Base-by-base conservation (phyloP, 306 rosid genomes). In the Oxytropis ochrocephala region DNA sequence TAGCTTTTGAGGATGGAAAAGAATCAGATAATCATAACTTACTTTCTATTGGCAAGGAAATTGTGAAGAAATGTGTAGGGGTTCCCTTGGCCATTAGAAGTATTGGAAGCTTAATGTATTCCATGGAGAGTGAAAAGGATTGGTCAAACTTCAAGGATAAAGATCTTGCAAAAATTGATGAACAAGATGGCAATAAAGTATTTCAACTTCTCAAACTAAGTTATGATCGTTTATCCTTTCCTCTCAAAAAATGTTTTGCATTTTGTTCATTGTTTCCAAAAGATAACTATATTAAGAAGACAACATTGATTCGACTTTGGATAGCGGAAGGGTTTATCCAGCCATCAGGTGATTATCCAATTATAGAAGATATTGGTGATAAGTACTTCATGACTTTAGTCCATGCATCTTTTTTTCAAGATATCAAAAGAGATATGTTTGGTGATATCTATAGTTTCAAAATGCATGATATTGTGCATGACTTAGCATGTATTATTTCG, bases 201-300 rank as follows among this genome's bases (percentile, higher is more conserved):
- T 2, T 72, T n/a, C 29, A 11, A n/a, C 14, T 30, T 1, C 11
- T 43, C 49, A 43, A 43, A 43, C 49, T 10, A 0, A 43, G 49
- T 43, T 43, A 43, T 3, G 16, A 33, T 56, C 13, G 35, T 3
- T 33, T 75, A 3, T 18, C 74, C 0, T 32, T 32, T 7, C 42
- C 38, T 2, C 8, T 66, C 5, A 75, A 66, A 8, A n/a, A n/a
- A n/a, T n/a, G n/a, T n/a, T n/a, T n/a, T n/a, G n/a, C n/a, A n/a
- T n/a, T n/a, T n/a, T n/a, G 79, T 32, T 55, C 54, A 3, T 7
- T 75, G 7, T 67, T 75, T 57, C 62, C 79, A 5, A 75, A 67
- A 32, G 62, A 48, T 43, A 35, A 3, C 11, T 0, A 0, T 0
- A 27, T 75, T 24, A 0, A 2, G 0, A 47, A 2, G 30, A 1